Base-by-base conservation (phyloP, 345 rosid genomes). In the Acer saccharum region DNA sequence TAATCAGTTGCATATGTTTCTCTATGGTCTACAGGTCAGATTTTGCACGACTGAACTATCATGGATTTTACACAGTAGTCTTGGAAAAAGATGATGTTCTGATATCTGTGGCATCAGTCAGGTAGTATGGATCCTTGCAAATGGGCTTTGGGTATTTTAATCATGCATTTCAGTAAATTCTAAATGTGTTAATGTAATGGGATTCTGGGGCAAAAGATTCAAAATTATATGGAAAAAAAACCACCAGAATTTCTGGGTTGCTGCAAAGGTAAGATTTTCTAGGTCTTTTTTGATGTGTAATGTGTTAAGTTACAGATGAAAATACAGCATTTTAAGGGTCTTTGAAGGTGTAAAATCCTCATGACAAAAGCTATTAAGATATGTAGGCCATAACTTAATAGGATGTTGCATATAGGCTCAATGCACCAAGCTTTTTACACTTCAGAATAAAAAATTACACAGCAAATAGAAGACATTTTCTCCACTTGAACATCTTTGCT, bases 81-180 rank as follows among this genome's bases (percentile, higher is more conserved):
- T 85, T 95, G 94, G 98, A 95, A 87, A 93, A 89, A 73, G 90
- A 92, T 71, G 99, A 95, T 69, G 86, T 86, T 78, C 77, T 95
- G 85, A 83, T 95, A 76, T 86, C 96, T 68, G 99, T 83, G 74
- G 99, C 99, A 78, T 92, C 95, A n/a, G 81, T 95, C 89, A 93
- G 98, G 98, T 95, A 81, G 68, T 77, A 64, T 57, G 74, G 65
- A 71, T 65, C 17, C 61, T 71, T 35, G 48, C 57, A 14, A 23
- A 14, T 61, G 4, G 35, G 20, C 25, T 16, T 64, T 39, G 35
- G 41, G 10, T 71, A 52, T 52, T 71, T 76, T 60, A 63, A 55
- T 60, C 10, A 18, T 1, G 32, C 21, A 54, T 54, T 54, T 18
- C 43, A 20, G 27, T 18, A 41, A 13, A n/a, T 67, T 39, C 8